Conservation (phyloP, 2,329 filamentous ascomycete genomes). For the Myriosclerotinia duriaeana region DNA sequence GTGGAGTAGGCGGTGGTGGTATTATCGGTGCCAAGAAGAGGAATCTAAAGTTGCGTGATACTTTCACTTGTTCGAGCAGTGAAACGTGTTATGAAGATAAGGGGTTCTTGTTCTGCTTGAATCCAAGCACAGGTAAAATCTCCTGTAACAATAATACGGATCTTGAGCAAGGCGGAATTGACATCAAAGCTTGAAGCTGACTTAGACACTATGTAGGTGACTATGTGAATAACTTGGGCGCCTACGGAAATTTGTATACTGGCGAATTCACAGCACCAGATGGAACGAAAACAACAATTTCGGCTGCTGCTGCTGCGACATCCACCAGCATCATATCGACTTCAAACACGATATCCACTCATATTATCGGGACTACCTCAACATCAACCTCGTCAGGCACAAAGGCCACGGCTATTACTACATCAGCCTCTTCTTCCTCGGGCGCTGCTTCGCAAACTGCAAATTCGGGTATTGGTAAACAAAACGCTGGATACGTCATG, state of each 20-base stretch:
- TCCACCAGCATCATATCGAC: not conserved
- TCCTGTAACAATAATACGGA: not conserved
- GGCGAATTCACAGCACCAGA: not conserved
- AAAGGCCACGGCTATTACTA: not conserved
- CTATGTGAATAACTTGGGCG: not conserved
- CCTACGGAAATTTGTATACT: not conserved
- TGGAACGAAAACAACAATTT: constrained; percentile 1
- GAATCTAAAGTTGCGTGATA: not conserved
- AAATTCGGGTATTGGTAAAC: not conserved
- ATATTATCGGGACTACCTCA: too few species aligned
- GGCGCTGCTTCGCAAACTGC: not conserved
- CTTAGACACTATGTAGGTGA: not conserved
- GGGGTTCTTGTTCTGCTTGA: constrained; percentile 4
- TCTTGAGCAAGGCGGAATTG: not conserved
- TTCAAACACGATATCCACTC: not conserved
- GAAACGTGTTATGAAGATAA: constrained; percentile 6
- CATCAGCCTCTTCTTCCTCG: not conserved
- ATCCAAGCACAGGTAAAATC: not conserved
- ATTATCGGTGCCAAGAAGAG: not conserved
- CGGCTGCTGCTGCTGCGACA: not conserved
- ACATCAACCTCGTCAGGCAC: not conserved
- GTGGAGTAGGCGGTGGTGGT: not conserved
- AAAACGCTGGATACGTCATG: not conserved
- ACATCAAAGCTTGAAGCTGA: not conserved
- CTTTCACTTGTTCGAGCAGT: not conserved